phyloP scores from a whole-genome alignment of 306 rosid species.

The Lupinus albus region DNA sequence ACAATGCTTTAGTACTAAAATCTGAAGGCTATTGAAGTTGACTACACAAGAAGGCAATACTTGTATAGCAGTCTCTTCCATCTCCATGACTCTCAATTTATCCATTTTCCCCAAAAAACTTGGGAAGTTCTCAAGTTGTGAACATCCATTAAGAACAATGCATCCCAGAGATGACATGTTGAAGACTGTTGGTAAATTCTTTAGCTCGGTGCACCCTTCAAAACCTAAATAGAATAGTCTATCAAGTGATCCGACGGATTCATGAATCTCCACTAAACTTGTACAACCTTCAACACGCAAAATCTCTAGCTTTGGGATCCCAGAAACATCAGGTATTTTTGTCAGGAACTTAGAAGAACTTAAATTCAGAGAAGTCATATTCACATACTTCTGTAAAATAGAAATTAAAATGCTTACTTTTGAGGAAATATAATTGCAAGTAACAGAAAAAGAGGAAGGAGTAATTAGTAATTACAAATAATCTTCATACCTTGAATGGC shows the following conservation, averaged over 20 bases:
- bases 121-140: slow-evolving; percentile 39
- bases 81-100: slow-evolving; percentile 23
- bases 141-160: slow-evolving; percentile 39
- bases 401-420: slow-evolving; percentile 15
- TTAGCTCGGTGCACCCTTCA: slow-evolving; percentile 39
- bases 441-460: neutral
- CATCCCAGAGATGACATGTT: slow-evolving; percentile 35
- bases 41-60: slow-evolving; percentile 40
- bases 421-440: neutral
- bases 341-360: slow-evolving; percentile 28
- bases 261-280: slow-evolving; percentile 42
- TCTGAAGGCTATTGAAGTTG: slow-evolving; percentile 31
- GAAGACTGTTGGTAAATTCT: slow-evolving; percentile 32
- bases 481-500: slow-evolving; percentile 38
- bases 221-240: slow-evolving; percentile 36
- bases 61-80: slow-evolving; percentile 38
- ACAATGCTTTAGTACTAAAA: slow-evolving; percentile 35
- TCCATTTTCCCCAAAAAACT: slow-evolving; percentile 35
- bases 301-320: slow-evolving; percentile 38
- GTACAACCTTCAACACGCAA: slow-evolving; percentile 37
- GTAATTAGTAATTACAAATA: neutral
- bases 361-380: slow-evolving; percentile 37
- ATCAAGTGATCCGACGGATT: slow-evolving; percentile 39
- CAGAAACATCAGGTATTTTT: slow-evolving; percentile 43
- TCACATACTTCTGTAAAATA: slow-evolving; percentile 37